Base-by-base conservation (phyloP, 805 yeast genomes). In the Candida corydali region DNA sequence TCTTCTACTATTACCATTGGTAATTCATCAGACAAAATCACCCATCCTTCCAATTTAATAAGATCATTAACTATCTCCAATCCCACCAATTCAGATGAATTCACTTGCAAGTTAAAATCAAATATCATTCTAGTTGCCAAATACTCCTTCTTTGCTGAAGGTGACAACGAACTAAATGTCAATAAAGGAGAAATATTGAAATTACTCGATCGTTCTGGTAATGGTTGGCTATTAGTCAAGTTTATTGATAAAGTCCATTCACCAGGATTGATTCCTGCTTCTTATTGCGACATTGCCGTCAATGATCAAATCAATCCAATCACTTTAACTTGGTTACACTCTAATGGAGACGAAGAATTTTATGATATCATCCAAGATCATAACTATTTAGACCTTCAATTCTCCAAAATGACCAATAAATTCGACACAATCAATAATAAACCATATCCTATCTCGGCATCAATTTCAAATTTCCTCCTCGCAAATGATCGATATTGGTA, bases 191-290 rank as follows among this genome's bases (percentile, higher is more conserved):
- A 75, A 41, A 67, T 75, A 12, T 54, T 78, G 18, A 76, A 73
- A 47, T 52, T 78, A 15, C 42, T 76, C 4, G 70, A 70, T 35
- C 54, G 70, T 27, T 64, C 61, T 28, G 70, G 70, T 1, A 68
- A 70, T 45, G 82, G 80, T 1, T 75, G 80, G 79, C 52, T 76
- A 2, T 51, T 75, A 29, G 82, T 75, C 7, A 75, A 76, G 50
- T 70, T 75, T n/a, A 65, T 77, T 23, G 75, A 73, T 28, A 61
- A 67, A 40, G 39, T 73, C 20, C 52, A 61, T 4, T 53, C 50
- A 3, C 69, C 74, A 1, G 82, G 82, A 1, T 54, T 76, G 38
- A 65, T 77, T 2, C 82, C 82, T 1, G 70, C 75, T 2, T 58
- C 65, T 24, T 71, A 70, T 46, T 73, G 67, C 16, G 70, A 63